Percentiles rank a stretch among this genome's conserved stretches.
Evolutionary conservation across 1,139 yeast genomes (phyloP).

Genomic region (Saccharomyces uvarum): DNA sequence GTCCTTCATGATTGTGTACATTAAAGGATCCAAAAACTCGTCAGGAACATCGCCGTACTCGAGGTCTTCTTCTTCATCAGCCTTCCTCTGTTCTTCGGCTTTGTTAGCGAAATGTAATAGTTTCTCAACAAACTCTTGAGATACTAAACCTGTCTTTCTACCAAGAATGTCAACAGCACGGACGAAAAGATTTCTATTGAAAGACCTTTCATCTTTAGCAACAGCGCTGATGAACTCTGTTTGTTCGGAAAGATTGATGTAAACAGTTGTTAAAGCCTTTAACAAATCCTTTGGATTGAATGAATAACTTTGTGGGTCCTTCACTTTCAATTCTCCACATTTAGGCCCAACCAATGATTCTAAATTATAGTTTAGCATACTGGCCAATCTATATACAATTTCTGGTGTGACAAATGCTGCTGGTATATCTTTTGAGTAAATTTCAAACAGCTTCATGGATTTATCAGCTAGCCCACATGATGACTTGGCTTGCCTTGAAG

Average conservation of each 20-base stretch:
- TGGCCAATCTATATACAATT: conserved; percentile 86
- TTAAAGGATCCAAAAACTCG: conserved; percentile 91
- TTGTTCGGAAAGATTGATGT: conserved; percentile 60
- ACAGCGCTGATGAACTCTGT: conserved; percentile 67
- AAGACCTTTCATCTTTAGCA: conserved; percentile 86
- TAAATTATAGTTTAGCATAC: conserved; percentile 89
- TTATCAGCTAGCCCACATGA: conserved; percentile 79
- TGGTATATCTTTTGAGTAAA: conserved; percentile 84
- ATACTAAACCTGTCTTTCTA: conserved; percentile 44
- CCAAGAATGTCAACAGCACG: conserved; percentile 63
- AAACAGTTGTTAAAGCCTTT: conserved; percentile 64
- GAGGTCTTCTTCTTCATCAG: conserved; percentile 73
- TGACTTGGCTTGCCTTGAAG: conserved; percentile 74
- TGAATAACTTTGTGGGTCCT: conserved; percentile 72
- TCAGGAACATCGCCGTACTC: conserved; percentile 94
- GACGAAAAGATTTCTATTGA: conserved; percentile 53
- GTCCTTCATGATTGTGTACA: conserved; percentile 92
- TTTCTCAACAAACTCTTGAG: conserved; percentile 45
- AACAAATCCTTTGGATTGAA: conserved; percentile 75
- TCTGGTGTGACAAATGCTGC: conserved; percentile 80
- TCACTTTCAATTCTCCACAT: conserved; percentile 80
- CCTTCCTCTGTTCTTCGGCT: conserved; percentile 54
- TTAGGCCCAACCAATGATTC: conserved; percentile 91
- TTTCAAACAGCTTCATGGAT: conserved; percentile 67
- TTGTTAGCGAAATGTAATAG: conserved; percentile 50